Evolutionary conservation across 352 stramenopile species (phyloP), one percentile per base, ranked within the genome.

Genomic region (Phytophthora boehmeriae): DNA sequence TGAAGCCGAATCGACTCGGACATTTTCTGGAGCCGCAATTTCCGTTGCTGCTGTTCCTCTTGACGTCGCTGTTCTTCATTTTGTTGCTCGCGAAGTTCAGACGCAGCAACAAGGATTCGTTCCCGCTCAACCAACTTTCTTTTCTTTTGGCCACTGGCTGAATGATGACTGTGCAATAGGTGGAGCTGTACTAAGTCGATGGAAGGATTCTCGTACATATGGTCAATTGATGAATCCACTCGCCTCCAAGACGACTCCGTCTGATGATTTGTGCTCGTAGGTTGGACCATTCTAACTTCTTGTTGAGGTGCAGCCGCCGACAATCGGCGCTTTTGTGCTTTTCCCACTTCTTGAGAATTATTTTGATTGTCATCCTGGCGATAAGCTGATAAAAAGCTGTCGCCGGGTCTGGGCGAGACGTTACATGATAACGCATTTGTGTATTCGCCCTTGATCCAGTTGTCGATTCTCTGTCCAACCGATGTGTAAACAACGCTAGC

Each of bases 121-220:
- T 85, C 52, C 2, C 59, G 66, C 34, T 87, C 82, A 5, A 77
- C 19, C 5, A 62, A 52, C 59, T 79, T 88, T 4, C 75, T 65
- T 22, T 82, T 76, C 27, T 76, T 76, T 5, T 63, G 61, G 5
- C 45, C 56, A 19, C 35, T 64, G 5, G 41, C 22, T 13, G 55
- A 66, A 23, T 66, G 41, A 30, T 65, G 53, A 9, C 41, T 63
- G 14, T 88, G 75, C 2, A 83, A 30, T 10, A 87, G 63, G 20
- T 78, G 65, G 5, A 78, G 38, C 35, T 86, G 76, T 16, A 86
- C 73, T 10, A 78, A 34, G 41, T 87, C 78, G 1, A 83, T 78
- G 1, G 75, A 75, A 8, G 73, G 68, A 28, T 90, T 76, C 35
- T 83, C 66, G 27, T 80, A 91, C 11, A 90, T 78, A 35, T 82